These are phyloP conservation scores for Opeltia flavorubescens DNA, from an alignment of 495 filamentous ascomycete species.

Conservation along the genomic window DNA sequence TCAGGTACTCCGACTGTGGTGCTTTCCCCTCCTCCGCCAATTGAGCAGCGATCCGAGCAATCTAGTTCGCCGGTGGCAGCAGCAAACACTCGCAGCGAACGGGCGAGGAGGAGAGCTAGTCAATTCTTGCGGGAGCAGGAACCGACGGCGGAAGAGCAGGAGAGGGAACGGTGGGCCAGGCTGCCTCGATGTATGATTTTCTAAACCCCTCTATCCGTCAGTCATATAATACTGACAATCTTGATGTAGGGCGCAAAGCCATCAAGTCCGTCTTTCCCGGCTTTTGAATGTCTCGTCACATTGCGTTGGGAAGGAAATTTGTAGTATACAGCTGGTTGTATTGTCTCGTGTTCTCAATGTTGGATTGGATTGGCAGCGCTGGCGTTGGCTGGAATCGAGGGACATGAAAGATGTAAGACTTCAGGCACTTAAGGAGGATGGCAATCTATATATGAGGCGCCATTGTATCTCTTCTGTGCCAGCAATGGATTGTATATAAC, in stretches of 20 bases:
- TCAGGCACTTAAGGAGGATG: no score
- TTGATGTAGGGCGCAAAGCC: constrained; percentile 4
- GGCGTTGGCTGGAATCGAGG: neutral
- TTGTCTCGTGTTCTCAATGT: neutral
- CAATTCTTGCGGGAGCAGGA: neutral
- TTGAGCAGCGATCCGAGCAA: neutral
- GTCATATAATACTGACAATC: neutral
- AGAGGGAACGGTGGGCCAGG: constrained; percentile 8
- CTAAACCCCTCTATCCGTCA: neutral
- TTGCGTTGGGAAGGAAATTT: neutral
- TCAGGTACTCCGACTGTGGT: no score
- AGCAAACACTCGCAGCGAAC: neutral
- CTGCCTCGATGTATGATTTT: constrained; percentile 6
- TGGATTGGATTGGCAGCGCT: neutral
- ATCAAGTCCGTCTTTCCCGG: constrained; percentile 5
- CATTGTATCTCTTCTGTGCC: no score
- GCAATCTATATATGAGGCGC: no score
- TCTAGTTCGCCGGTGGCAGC: neutral
- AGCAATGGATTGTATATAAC: no score
- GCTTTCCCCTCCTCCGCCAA: neutral
- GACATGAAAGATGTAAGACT: no score
- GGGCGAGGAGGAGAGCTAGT: neutral
- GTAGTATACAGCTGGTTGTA: neutral
- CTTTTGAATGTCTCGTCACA: neutral
- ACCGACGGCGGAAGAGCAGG: constrained; percentile 5